Conservation (phyloP, 495 filamentous ascomycete genomes). For the Talaromyces borbonicus region DNA sequence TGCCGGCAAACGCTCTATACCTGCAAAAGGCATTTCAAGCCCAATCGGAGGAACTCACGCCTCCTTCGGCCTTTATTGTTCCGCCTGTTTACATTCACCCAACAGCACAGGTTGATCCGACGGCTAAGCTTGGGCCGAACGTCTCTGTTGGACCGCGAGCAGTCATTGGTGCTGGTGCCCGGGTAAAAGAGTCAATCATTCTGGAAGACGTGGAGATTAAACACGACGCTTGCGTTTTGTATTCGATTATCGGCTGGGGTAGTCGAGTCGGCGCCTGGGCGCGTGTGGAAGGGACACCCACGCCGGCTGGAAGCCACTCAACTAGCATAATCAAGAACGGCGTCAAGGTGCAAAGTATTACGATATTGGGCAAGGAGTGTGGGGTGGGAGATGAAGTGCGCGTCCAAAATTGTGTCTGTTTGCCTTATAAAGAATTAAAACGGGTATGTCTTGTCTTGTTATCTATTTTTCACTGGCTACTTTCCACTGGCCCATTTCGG, state of each 20-base stretch:
- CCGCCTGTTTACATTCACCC: slow-evolving; percentile 97
- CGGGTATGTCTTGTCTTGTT: slow-evolving; percentile 51
- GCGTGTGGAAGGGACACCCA: slow-evolving; percentile 92
- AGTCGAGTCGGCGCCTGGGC: slow-evolving; percentile 96
- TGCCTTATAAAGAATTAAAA: slow-evolving; percentile 98
- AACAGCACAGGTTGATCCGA: slow-evolving; percentile 83
- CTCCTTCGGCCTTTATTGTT: slow-evolving; percentile 81
- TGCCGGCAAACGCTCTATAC: slow-evolving; percentile 96
- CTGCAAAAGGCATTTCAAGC: slow-evolving; percentile 88
- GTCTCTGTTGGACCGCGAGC: slow-evolving; percentile 89
- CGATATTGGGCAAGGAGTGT: slow-evolving; percentile 95
- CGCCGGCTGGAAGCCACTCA: slow-evolving; percentile 76
- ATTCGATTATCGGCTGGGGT: slow-evolving; percentile 95
- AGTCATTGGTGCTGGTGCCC: slow-evolving; percentile 73
- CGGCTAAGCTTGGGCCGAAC: slow-evolving; percentile 93
- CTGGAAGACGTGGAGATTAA: slow-evolving; percentile 93
- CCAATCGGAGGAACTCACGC: slow-evolving; percentile 69
- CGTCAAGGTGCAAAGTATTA: slow-evolving; percentile 97
- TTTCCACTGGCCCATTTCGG: neutral
- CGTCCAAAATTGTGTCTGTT: slow-evolving; percentile 96
- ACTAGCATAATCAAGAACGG: slow-evolving; percentile 96
- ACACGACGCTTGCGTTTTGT: slow-evolving; percentile 93
- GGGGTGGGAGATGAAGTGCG: slow-evolving; percentile 88
- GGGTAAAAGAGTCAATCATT: slow-evolving; percentile 93
- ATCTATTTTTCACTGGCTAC: neutral